Evolutionary conservation across 495 filamentous ascomycete genomes (phyloP).

Genomic region (Penicillium subrubescens): DNA sequence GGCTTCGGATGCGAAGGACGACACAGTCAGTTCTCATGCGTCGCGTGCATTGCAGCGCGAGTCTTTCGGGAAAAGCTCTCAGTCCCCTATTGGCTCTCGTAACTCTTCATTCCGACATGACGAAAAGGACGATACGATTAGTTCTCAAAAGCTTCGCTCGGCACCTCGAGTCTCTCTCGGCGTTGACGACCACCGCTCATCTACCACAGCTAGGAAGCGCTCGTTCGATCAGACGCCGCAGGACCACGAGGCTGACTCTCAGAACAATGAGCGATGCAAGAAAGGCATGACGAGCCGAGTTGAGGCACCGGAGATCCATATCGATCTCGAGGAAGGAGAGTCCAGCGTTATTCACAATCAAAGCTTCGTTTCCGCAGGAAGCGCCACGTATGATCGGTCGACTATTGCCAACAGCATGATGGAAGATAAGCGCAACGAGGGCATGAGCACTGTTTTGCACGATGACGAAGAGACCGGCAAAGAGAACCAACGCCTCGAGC

Average conservation of each 20-base stretch:
- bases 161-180: slow-evolving; percentile 19
- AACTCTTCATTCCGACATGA: neutral
- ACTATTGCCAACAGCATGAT: slow-evolving; percentile 39
- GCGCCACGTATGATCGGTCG: slow-evolving; percentile 23
- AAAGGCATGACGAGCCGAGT: slow-evolving; percentile 33
- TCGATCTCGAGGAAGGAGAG: slow-evolving; percentile 39
- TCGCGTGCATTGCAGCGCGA: neutral
- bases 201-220: slow-evolving; percentile 39
- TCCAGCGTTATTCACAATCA: slow-evolving; percentile 30
- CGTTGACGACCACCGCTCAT: neutral
- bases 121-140: slow-evolving; percentile 11
- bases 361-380: slow-evolving; percentile 20
- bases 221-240: slow-evolving; percentile 45
- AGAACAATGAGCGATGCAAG: slow-evolving; percentile 33
- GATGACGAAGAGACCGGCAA: slow-evolving; percentile 28
- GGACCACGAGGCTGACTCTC: slow-evolving; percentile 22
- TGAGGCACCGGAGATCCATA: slow-evolving; percentile 31
- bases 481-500: slow-evolving; percentile 24
- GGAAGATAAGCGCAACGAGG: slow-evolving; percentile 46
- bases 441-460: slow-evolving; percentile 47
- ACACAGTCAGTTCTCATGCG: neutral
- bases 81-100: slow-evolving; percentile 4
- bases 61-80: neutral
- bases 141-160: slow-evolving; percentile 18
- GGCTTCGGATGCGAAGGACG: neutral